Evolutionary conservation across 768 basidiomycete genomes (phyloP).

Genomic region (Mycena chlorophos): DNA sequence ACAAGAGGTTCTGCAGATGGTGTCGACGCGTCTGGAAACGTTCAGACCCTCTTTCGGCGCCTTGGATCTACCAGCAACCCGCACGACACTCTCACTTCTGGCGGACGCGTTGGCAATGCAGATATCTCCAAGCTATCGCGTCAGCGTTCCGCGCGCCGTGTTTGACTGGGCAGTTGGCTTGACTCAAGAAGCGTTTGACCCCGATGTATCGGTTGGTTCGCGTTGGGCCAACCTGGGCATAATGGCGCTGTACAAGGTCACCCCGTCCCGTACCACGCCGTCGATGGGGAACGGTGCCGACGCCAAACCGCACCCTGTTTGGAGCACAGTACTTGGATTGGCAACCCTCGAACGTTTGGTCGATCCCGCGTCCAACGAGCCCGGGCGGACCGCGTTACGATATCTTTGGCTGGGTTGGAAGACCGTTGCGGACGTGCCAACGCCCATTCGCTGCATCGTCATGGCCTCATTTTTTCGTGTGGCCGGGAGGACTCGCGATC

Average conservation of each 20-base stretch:
- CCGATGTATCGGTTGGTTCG: neutral
- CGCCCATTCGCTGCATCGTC: conserved; percentile 38
- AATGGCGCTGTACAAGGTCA: neutral
- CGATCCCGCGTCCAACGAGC: neutral
- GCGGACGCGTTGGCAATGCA: conserved; percentile 6
- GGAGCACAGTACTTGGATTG: conserved; percentile 46
- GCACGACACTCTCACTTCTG: neutral
- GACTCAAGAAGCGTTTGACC: neutral
- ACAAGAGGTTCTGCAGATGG: conserved; percentile 34
- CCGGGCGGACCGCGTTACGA: conserved; percentile 19
- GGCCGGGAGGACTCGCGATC: conserved; percentile 40
- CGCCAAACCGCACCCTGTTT: conserved; percentile 23
- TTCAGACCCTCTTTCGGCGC: neutral
- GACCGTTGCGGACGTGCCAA: conserved; percentile 16
- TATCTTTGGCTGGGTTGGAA: conserved; percentile 47
- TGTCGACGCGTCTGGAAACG: conserved; percentile 34
- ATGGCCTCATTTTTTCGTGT: conserved; percentile 47
- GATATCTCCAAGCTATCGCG: neutral
- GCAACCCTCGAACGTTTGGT: conserved; percentile 33
- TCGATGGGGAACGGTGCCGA: neutral
- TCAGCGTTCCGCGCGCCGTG: neutral
- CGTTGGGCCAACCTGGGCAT: neutral
- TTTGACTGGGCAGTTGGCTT: neutral
- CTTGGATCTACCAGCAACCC: neutral
- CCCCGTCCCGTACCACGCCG: too few relatives aligned